These are phyloP conservation scores for Claviceps pazoutovae DNA, from an alignment of 2,329 filamentous ascomycete genomes.

Conservation along the genomic window DNA sequence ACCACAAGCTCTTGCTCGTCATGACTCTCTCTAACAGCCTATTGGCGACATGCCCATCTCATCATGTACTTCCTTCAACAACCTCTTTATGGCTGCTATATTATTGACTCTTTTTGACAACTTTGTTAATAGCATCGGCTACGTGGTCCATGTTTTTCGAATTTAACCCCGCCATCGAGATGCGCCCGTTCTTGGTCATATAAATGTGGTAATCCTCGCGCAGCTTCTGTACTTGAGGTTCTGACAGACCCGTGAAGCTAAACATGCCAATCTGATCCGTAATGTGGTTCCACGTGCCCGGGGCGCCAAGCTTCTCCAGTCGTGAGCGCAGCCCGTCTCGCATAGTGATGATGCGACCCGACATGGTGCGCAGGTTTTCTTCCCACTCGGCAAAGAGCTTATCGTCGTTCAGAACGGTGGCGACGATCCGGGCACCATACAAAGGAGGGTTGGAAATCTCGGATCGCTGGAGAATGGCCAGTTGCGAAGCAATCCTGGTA, in stretches of 20 bases:
- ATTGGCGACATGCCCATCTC: not conserved
- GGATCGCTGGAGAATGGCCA: slow-evolving; percentile 86
- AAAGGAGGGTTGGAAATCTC: slow-evolving; percentile 96
- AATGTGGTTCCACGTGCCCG: slow-evolving; percentile 91
- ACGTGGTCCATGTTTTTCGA: slow-evolving; percentile 86
- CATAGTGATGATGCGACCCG: slow-evolving; percentile 89
- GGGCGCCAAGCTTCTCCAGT: slow-evolving; percentile 73
- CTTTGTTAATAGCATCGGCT: slow-evolving; percentile 74
- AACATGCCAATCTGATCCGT: slow-evolving; percentile 99
- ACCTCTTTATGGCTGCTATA: slow-evolving; percentile 5
- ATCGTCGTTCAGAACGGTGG: slow-evolving; percentile 69
- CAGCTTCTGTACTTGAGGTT: slow-evolving; percentile 59
- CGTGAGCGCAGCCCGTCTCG: slow-evolving; percentile 61
- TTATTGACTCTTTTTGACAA: slow-evolving; percentile 37
- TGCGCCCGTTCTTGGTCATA: slow-evolving; percentile 95
- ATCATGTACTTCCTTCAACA: not conserved
- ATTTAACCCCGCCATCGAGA: slow-evolving; percentile 97
- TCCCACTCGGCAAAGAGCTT: slow-evolving; percentile 83
- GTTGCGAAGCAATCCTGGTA: slow-evolving; percentile 64
- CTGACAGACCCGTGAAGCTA: slow-evolving; percentile 71
- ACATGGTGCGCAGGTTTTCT: slow-evolving; percentile 83
- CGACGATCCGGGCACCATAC: slow-evolving; percentile 83
- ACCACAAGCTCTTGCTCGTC: too few species aligned
- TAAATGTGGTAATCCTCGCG: slow-evolving; percentile 63
- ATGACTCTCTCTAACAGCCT: too few species aligned